Base-by-base conservation (phyloP, 2,329 filamentous ascomycete species). In the Xylaria sp. region DNA sequence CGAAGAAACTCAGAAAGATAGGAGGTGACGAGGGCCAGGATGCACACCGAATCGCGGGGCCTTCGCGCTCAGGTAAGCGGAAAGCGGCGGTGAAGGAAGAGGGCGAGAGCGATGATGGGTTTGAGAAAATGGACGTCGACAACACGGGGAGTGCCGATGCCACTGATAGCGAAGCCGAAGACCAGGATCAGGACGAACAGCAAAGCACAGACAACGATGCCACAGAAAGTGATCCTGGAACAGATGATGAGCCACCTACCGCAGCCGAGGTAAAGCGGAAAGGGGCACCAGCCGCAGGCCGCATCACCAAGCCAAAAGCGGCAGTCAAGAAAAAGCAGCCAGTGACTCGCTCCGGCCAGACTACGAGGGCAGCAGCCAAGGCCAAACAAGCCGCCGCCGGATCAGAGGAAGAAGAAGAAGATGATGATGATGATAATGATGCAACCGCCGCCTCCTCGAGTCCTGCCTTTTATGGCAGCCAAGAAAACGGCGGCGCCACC, bases 91-190 rank as follows among this genome's bases (percentile, higher is more conserved):
- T 75, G 4, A 76, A 76, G 11, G 76, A 70, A 17, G 73, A 73
- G 4, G 78, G 75, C 11, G 78, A 76, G 25, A 57, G 51, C 2
- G 80, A 82, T 2, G 83, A 82, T 4, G 82, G 74, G 0, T 78
- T 81, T 46, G 81, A 83, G 56, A 77, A 75, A 59, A 86, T 86
- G 82, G 81, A 85, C 31, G 71, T 84, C 3, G 83, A 84, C 62
- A 68, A 74, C 28, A 12, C 12, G 33, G 47, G 51, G 15, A 31
- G n/a, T 17, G 57, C 14, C 69, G 63, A 75, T 69, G 47, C 66
- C 17, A 40, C 53, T 19, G 38, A 53, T 35, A 47, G 59, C 69
- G 49, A 75, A 74, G n/a, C 37, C 4, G 55, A 54, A 35, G 75
- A 73, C 2, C 78, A 74, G 0, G 81, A 81, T 49, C 74, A 74